phyloP scores from a whole-genome alignment of 2,329 filamentous ascomycete species.

The Ophiosphaerella korrae region DNA sequence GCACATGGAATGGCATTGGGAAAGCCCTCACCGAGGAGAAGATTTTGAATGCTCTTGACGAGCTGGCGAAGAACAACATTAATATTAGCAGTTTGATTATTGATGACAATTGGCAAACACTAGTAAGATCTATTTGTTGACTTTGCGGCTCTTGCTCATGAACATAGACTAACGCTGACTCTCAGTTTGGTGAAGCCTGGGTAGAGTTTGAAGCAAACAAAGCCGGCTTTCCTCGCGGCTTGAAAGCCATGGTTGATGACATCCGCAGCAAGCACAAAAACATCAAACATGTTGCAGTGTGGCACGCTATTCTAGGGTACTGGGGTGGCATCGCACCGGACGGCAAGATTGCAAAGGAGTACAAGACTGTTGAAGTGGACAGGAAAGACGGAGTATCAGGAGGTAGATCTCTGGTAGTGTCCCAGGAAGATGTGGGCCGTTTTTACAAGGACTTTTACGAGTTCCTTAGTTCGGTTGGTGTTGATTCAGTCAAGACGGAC shows the following conservation, averaged over 20 bases:
- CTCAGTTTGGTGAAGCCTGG: conserved; percentile 60
- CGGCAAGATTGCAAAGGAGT: conserved; percentile 75
- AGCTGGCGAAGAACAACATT: conserved; percentile 72
- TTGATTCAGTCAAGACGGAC: conserved; percentile 92
- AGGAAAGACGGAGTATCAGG: conserved; percentile 63
- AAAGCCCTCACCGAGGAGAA: conserved; percentile 81
- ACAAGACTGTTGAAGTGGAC: conserved; percentile 70
- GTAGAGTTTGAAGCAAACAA: conserved; percentile 84
- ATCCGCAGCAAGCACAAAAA: conserved; percentile 73
- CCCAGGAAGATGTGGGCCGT: conserved; percentile 71
- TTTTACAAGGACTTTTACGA: conserved; percentile 93
- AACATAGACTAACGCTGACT: conserved; percentile 52
- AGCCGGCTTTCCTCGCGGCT: conserved; percentile 76
- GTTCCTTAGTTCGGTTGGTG: conserved; percentile 74
- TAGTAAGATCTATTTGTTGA: conserved; percentile 11
- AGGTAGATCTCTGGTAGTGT: conserved; percentile 73
- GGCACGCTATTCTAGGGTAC: conserved; percentile 74
- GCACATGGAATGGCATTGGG: conserved; percentile 94
- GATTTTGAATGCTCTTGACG: conserved; percentile 74
- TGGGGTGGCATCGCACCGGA: conserved; percentile 82
- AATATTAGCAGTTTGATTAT: conserved; percentile 86
- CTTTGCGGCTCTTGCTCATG: not conserved
- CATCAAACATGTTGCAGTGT: conserved; percentile 85
- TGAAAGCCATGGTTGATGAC: conserved; percentile 71
- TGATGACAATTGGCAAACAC: conserved; percentile 82